Conservation (phyloP, 164 flowering plant genomes). For the Macadamia integrifolia region DNA sequence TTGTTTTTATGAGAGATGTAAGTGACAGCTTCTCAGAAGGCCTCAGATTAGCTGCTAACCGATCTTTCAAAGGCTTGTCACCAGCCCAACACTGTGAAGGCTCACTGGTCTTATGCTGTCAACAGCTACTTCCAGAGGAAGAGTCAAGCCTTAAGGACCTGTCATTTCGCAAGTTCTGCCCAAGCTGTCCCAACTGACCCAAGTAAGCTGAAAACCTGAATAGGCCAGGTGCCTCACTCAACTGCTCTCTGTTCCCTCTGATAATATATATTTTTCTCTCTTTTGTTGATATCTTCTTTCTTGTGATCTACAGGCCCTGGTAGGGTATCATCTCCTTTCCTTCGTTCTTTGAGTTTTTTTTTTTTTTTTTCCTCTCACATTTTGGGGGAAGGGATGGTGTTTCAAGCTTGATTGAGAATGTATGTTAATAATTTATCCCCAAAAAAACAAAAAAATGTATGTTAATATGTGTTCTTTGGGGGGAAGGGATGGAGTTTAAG, state of each 20-base stretch:
- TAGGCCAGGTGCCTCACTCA: no score
- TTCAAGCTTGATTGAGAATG: background rate
- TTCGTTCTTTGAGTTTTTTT: background rate
- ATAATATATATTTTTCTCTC: background rate
- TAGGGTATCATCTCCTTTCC: slow-evolving; percentile 20
- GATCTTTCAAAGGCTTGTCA: slow-evolving; percentile 55
- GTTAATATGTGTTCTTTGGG: background rate
- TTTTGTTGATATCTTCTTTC: slow-evolving; percentile 1
- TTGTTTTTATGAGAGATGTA: slow-evolving; percentile 47
- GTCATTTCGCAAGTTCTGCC: slow-evolving; percentile 61
- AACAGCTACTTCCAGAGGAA: slow-evolving; percentile 74
- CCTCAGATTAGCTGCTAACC: slow-evolving; percentile 62
- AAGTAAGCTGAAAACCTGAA: background rate
- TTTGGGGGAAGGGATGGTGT: background rate
- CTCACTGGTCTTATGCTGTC: slow-evolving; percentile 72
- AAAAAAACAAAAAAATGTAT: no score
- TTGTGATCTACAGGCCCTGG: slow-evolving; percentile 23
- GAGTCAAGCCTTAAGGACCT: slow-evolving; percentile 40
- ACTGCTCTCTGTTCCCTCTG: background rate
- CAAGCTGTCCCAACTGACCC: slow-evolving; percentile 9
- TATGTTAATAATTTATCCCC: no score
- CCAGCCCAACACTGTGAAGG: slow-evolving; percentile 62
- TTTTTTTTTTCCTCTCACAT: background rate
- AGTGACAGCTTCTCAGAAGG: slow-evolving; percentile 45
- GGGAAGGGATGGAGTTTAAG: no score